Conservation (phyloP, 2,329 filamentous ascomycete genomes). For the Alternaria gansuensis region DNA sequence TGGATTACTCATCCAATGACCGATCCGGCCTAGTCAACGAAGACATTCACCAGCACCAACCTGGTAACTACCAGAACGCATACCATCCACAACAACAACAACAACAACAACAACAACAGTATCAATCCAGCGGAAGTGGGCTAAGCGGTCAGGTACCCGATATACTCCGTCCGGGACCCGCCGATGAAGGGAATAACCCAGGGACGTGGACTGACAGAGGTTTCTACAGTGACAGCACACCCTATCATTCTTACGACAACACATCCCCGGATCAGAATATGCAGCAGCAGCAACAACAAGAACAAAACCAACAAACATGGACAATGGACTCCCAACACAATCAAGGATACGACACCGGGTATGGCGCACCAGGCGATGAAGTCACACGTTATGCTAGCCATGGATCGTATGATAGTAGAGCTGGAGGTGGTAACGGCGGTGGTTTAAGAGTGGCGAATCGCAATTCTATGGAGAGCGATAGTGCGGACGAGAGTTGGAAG, state of each 20-base stretch:
- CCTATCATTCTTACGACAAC: conserved; percentile 17
- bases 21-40: conserved; percentile 35
- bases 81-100: conserved; percentile 26
- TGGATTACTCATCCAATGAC: conserved; percentile 55
- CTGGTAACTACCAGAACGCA: conserved; percentile 25
- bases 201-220: conserved; percentile 14
- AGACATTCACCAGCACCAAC: conserved; percentile 3
- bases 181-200: conserved; percentile 2
- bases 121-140: conserved; percentile 23
- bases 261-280: background rate
- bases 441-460: conserved; percentile 57
- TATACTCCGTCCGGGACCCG: conserved; percentile 33
- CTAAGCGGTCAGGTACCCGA: conserved; percentile 25
- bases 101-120: conserved; percentile 23
- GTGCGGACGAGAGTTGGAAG: conserved; percentile 24
- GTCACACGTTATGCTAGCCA: conserved; percentile 14
- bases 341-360: conserved; percentile 7
- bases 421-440: conserved; percentile 35
- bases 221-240: conserved; percentile 18
- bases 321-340: conserved; percentile 14
- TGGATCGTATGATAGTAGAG: conserved; percentile 15
- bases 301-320: conserved; percentile 13
- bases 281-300: conserved; percentile 14
- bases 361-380: conserved; percentile 19
- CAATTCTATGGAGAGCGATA: conserved; percentile 37